Conservation (phyloP, 345 rosid genomes). For the Eucalyptus dawsonii region DNA sequence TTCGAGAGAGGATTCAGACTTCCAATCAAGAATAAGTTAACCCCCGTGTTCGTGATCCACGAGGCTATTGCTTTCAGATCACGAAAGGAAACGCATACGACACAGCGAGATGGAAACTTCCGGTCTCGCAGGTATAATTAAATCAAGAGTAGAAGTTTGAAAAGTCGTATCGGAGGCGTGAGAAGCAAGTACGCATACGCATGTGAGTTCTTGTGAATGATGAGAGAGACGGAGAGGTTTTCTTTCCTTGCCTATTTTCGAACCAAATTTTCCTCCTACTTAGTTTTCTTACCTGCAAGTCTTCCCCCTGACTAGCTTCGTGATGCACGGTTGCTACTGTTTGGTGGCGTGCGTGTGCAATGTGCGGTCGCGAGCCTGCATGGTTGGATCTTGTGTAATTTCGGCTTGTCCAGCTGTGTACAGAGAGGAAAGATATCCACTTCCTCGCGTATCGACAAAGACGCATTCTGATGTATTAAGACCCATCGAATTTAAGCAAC, state of each 20-base stretch:
- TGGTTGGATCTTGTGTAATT: background rate
- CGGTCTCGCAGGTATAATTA: background rate
- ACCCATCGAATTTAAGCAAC: background rate
- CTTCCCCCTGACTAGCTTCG: background rate
- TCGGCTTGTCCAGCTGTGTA: background rate
- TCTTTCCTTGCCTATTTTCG: background rate
- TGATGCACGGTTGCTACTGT: background rate
- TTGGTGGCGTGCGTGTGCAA: background rate
- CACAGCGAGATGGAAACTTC: background rate
- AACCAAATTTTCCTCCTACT: background rate
- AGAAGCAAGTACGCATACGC: background rate
- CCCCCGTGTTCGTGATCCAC: background rate
- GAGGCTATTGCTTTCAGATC: background rate
- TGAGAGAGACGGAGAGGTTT: background rate
- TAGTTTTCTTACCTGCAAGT: constrained; percentile 2
- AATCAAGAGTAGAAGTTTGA: background rate
- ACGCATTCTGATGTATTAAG: background rate
- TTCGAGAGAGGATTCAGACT: background rate
- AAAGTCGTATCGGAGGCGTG: background rate
- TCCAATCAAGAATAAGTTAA: background rate
- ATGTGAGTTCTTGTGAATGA: background rate
- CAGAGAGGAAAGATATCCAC: background rate
- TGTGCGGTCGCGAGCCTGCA: background rate
- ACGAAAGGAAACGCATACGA: background rate
- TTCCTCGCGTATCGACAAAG: background rate